Conservation (phyloP, 2,329 filamentous ascomycete species). For the Didymella keratinophila region DNA sequence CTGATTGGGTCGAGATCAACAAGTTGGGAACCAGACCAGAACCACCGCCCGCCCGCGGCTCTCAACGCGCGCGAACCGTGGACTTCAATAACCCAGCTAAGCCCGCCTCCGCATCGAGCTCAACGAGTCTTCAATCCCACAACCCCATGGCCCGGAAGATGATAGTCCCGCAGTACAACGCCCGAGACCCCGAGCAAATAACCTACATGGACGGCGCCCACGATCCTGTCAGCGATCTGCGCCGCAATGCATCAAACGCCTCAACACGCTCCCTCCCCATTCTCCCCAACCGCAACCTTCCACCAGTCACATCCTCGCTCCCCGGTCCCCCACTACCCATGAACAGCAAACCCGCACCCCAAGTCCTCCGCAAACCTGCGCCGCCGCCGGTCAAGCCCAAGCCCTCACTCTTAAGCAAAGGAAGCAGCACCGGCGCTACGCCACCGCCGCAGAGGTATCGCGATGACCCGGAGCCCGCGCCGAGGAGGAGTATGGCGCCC, state of each 20-base stretch:
- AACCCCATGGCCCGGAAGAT: slow-evolving; percentile 41
- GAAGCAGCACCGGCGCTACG: slow-evolving; percentile 15
- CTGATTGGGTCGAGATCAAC: slow-evolving; percentile 77
- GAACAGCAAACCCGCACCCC: slow-evolving; percentile 29
- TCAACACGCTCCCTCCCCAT: slow-evolving; percentile 44
- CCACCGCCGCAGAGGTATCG: slow-evolving; percentile 33
- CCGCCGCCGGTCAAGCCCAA: slow-evolving; percentile 45
- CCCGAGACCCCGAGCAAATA: slow-evolving; percentile 30
- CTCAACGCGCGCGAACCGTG: slow-evolving; percentile 38
- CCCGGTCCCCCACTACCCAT: slow-evolving; percentile 1
- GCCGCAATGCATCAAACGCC: slow-evolving; percentile 34
- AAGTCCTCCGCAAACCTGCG: slow-evolving; percentile 45
- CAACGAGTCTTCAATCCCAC: slow-evolving; percentile 27
- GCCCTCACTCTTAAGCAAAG: slow-evolving; percentile 35
- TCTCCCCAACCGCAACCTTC: slow-evolving; percentile 20
- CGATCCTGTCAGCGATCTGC: slow-evolving; percentile 30
- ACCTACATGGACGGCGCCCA: slow-evolving; percentile 33
- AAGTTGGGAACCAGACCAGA: slow-evolving; percentile 37
- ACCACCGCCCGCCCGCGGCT: slow-evolving; percentile 44
- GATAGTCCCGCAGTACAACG: slow-evolving; percentile 41
- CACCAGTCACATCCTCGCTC: slow-evolving; percentile 15
- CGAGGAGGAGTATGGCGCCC: slow-evolving; percentile 40
- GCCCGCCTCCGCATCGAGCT: slow-evolving; percentile 20
- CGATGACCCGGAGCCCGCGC: slow-evolving; percentile 25
- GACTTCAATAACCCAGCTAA: slow-evolving; percentile 38